A percentile compares a stretch with the other conserved stretches of the same genome.
phyloP scores from a whole-genome alignment of 345 rosid species.

The Populus nigra region DNA sequence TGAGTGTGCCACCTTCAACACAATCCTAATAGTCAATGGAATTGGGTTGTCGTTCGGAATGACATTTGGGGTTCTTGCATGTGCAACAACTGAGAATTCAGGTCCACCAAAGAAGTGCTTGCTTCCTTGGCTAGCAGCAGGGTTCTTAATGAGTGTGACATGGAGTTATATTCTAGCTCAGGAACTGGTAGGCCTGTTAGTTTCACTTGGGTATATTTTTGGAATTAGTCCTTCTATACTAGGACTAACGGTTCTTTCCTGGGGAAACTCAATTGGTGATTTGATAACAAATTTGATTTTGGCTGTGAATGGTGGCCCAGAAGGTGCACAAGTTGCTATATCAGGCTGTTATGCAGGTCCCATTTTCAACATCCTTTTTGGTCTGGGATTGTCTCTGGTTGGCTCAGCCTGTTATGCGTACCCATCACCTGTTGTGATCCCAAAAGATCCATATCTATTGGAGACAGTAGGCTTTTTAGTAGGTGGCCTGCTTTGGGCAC shows the following conservation, averaged over 20 bases:
- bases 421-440: conserved; percentile 49
- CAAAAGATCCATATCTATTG: conserved; percentile 52
- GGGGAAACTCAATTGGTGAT: conserved; percentile 95
- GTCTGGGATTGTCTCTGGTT: conserved; percentile 70
- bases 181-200: conserved; percentile 74
- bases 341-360: conserved; percentile 93
- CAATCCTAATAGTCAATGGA: conserved; percentile 38
- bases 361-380: conserved; percentile 68
- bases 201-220: conserved; percentile 59
- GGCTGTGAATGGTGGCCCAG: conserved; percentile 62
- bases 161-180: conserved; percentile 88
- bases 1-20: conserved; percentile 12
- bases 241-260: conserved; percentile 79
- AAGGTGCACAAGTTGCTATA: conserved; percentile 74
- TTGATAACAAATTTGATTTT: conserved; percentile 65
- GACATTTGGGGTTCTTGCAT: conserved; percentile 52
- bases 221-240: conserved; percentile 68
- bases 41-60: conserved; percentile 45
- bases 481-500: conserved; percentile 77
- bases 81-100: conserved; percentile 43
- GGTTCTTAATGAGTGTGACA: conserved; percentile 78
- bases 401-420: conserved; percentile 51
- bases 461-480: conserved; percentile 68
- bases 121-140: conserved; percentile 74
- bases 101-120: conserved; percentile 62